Evolutionary conservation across 2,329 filamentous ascomycete genomes (phyloP).

Genomic region (Phialophora expanda): DNA sequence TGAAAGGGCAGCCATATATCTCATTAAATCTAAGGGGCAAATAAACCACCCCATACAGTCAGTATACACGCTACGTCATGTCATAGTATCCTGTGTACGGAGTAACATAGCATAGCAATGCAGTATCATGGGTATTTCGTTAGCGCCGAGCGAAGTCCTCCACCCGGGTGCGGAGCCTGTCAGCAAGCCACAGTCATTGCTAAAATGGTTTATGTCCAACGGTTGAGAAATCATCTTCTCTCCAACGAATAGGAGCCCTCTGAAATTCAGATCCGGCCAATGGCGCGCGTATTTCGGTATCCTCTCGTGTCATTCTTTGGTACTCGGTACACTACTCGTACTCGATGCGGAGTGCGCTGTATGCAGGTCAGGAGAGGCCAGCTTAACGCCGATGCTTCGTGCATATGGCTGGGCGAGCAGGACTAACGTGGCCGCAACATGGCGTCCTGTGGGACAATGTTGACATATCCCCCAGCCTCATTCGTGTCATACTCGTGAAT

Average conservation of each 20-base stretch:
- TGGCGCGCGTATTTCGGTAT: not conserved
- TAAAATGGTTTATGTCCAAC: too few relatives aligned
- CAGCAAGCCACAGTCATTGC: not conserved
- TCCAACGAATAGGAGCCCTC: not conserved
- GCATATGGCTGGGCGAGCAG: not conserved
- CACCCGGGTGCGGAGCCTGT: not conserved
- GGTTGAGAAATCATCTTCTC: not conserved
- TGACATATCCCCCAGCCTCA: too few relatives aligned
- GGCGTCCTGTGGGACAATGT: too few relatives aligned
- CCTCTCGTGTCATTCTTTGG: slow-evolving; percentile 16
- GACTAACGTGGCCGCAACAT: not conserved
- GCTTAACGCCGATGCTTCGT: slow-evolving; percentile 2
- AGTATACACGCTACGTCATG: not conserved
- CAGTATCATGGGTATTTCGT: not conserved
- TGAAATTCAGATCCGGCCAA: not conserved
- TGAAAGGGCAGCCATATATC: not conserved
- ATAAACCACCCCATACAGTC: not conserved
- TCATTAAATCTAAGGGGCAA: not conserved
- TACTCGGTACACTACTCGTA: not conserved
- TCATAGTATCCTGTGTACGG: not conserved
- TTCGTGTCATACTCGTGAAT: too few relatives aligned
- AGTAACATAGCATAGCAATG: not conserved
- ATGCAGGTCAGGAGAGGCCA: not conserved
- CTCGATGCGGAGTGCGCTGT: too few relatives aligned
- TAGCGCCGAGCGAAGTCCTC: not conserved